Conservation (phyloP, 2,329 filamentous ascomycete species). For the Pseudocercospora cruenta region DNA sequence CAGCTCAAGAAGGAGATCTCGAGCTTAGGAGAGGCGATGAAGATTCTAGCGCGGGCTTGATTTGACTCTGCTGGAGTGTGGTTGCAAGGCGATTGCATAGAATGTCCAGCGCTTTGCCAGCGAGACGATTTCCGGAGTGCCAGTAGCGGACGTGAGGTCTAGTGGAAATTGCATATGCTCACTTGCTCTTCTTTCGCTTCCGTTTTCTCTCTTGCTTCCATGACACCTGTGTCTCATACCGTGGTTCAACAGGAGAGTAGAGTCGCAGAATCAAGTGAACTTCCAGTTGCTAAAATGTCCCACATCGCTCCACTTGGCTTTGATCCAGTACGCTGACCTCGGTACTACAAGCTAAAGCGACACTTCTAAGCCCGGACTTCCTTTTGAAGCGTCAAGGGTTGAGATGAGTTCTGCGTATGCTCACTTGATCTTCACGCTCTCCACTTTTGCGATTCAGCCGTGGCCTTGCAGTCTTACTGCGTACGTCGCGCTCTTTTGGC, state of each 20-base stretch:
- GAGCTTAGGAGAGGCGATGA: slow-evolving; percentile 31
- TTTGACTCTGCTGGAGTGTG: background rate
- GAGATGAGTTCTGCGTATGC: no score
- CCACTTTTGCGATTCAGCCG: no score
- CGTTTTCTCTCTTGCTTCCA: background rate
- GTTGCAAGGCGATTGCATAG: background rate
- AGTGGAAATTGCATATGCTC: background rate
- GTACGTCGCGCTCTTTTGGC: no score
- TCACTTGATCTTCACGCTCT: no score
- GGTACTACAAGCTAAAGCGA: no score
- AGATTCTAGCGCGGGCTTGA: slow-evolving; percentile 20
- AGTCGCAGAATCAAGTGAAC: background rate
- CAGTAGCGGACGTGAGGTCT: background rate
- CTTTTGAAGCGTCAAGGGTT: no score
- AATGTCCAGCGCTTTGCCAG: background rate
- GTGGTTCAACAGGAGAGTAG: background rate
- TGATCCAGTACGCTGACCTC: no score
- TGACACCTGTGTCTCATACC: background rate
- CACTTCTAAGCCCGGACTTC: no score
- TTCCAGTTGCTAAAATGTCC: no score
- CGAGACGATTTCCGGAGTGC: background rate
- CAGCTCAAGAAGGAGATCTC: slow-evolving; percentile 52
- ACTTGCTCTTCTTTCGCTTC: background rate
- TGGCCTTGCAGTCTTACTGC: no score
- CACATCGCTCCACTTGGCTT: no score